Base-by-base conservation (phyloP, 225 moss, liverwort and hornwort genomes). In the Sphagnum tenellum region DNA sequence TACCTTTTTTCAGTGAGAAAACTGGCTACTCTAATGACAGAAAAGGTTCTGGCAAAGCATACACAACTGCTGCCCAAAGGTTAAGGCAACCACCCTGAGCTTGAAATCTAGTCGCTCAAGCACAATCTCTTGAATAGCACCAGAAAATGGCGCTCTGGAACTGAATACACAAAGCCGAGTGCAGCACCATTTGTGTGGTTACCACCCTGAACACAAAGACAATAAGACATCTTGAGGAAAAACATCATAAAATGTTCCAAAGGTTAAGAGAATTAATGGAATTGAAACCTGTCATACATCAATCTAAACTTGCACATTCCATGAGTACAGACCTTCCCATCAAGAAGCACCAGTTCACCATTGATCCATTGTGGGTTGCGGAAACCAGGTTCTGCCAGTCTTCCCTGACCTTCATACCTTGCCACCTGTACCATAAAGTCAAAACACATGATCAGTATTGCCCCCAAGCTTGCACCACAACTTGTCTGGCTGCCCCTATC, bases 311-410 rank as follows among this genome's bases (percentile, higher is more conserved):
- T 29, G 29, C 29, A 29, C 29, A 29, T 29, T 29, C 29, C 29
- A 29, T 29, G 29, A 29, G 29, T 29, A 29, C 58, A 55, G 61
- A 94, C 92, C 92, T 98, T 98, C 51, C 96, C 96, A 70, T 98
- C 96, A 12, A 98, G 90, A 54, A 98, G 88, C 50, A 98, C 88
- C 65, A 98, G 86, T 75, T 98, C 96, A 53, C 96, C 96, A 53
- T 98, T 92, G 73, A 98, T 90, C 96, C 96, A 98, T 66, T 92
- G 92, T 7, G 96, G 92, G 76, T 98, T 98, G 59, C 96, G 92
- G 68, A 98, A 98, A 67, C 96, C 96, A 69, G 96, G 96, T 70
- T 98, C 96, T 65, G 96, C 96, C 72, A 98, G 69, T 72, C 92
- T 92, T 67, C 96, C 96, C 82, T 98, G 96, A 48, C 96, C 96